A percentile compares a stretch with the other conserved stretches of the same genome.
Conservation (phyloP, 768 basidiomycete species). For the Boletellus ananiceps region DNA sequence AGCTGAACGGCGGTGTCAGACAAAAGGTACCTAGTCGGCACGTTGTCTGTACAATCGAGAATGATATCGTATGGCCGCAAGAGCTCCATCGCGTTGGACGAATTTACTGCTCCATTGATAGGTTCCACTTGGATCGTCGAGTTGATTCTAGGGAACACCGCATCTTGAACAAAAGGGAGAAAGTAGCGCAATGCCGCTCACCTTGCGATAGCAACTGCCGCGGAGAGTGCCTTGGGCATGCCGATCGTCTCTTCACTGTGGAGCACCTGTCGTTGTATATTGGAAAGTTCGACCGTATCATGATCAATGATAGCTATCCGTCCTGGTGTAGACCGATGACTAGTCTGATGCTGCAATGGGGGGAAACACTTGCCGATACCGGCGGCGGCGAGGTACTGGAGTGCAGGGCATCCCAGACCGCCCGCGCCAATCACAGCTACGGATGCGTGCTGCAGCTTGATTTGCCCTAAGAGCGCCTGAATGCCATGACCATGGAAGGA, state of each 20-base stretch:
- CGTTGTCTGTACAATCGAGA: slow-evolving; percentile 94
- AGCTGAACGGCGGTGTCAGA: slow-evolving; percentile 79
- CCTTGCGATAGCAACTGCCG: slow-evolving; percentile 64
- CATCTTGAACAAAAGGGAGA: background rate
- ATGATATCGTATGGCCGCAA: slow-evolving; percentile 67
- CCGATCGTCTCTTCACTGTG: slow-evolving; percentile 73
- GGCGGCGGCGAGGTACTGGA: slow-evolving; percentile 90
- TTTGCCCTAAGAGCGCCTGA: slow-evolving; percentile 56
- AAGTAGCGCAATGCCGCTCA: slow-evolving; percentile 27
- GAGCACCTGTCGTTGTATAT: slow-evolving; percentile 90
- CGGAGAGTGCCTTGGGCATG: slow-evolving; percentile 77
- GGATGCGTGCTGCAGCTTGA: slow-evolving; percentile 69
- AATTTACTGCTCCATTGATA: slow-evolving; percentile 47
- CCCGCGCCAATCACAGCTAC: slow-evolving; percentile 92
- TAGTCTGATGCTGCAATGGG: background rate
- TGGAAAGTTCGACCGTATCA: slow-evolving; percentile 82
- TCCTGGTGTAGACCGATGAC: slow-evolving; percentile 44
- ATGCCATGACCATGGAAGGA: background rate
- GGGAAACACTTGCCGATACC: slow-evolving; percentile 67
- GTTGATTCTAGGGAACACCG: slow-evolving; percentile 57
- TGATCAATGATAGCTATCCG: slow-evolving; percentile 84
- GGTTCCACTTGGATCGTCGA: slow-evolving; percentile 59
- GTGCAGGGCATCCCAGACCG: slow-evolving; percentile 91
- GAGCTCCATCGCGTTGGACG: slow-evolving; percentile 61
- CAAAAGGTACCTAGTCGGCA: slow-evolving; percentile 86